Percentiles rank a stretch among this genome's conserved stretches.
phyloP scores from a whole-genome alignment of 2,329 filamentous ascomycete genomes.

The Pochonia chlamydosporia region DNA sequence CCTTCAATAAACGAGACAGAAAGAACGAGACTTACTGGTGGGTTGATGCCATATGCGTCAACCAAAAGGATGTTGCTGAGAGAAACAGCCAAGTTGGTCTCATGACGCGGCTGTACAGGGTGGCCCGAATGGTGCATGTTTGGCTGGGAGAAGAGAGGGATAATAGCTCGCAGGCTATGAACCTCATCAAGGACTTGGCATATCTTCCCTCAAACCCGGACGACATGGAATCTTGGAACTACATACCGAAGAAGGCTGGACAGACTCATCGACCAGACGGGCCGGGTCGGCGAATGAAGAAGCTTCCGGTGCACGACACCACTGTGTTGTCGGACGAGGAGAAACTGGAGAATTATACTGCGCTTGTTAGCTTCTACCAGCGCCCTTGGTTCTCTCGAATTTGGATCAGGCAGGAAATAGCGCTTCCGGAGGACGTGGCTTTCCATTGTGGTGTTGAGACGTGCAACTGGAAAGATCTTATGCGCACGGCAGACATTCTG shows the following conservation, averaged over 20 bases:
- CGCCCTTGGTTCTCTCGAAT: background rate
- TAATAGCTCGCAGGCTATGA: background rate
- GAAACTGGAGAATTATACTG: background rate
- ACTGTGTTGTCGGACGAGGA: background rate
- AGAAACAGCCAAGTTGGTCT: background rate
- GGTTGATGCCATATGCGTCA: conserved; percentile 13
- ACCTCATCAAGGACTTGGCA: background rate
- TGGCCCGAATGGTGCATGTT: background rate
- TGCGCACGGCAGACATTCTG: no score
- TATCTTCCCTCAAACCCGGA: background rate
- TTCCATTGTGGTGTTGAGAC: background rate
- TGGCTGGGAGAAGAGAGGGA: background rate
- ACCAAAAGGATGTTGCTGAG: conserved; percentile 3
- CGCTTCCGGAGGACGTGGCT: background rate
- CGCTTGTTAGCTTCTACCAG: background rate
- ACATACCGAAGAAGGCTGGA: background rate
- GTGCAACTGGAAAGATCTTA: no score
- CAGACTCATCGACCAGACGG: background rate
- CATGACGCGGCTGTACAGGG: background rate
- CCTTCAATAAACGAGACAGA: no score
- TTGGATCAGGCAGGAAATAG: background rate
- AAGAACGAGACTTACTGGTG: background rate
- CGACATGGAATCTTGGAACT: background rate
- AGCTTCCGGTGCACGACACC: background rate
- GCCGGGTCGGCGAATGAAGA: background rate